These are phyloP conservation scores for Carex littledalei DNA, from an alignment of 176 grass and related monocot species.

Conservation along the genomic window DNA sequence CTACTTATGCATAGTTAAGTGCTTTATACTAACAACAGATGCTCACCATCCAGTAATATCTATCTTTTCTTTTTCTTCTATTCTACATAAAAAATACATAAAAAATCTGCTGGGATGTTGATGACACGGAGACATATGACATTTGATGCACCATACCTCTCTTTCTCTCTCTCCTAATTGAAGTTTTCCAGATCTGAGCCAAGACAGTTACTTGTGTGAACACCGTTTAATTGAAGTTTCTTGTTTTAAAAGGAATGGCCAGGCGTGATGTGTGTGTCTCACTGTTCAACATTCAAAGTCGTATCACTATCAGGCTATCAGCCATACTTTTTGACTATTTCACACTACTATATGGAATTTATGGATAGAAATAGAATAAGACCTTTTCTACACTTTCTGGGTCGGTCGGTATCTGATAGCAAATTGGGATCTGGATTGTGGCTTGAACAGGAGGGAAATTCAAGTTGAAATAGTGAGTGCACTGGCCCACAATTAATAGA, in stretches of 20 bases:
- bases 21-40: constrained; percentile 3
- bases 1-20: neutral
- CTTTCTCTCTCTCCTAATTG: neutral
- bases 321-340: constrained; percentile 21
- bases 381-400: neutral
- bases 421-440: constrained; percentile 3
- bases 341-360: neutral
- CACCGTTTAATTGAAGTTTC: neutral
- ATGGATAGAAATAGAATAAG: neutral
- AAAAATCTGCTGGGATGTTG: constrained; percentile 28
- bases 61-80: neutral
- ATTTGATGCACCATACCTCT: neutral
- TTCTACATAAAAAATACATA: neutral
- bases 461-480: constrained; percentile 9
- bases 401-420: neutral
- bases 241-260: constrained; percentile 17
- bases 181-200: neutral
- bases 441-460: neutral
- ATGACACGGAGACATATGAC: constrained; percentile 19
- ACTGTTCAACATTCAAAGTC: constrained; percentile 26
- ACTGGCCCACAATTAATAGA: neutral
- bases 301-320: neutral
- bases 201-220: constrained; percentile 22
- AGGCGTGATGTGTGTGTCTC: constrained; percentile 11
- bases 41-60: neutral